Evolutionary conservation across 805 yeast genomes (phyloP).

Genomic region (Pichia californica): DNA sequence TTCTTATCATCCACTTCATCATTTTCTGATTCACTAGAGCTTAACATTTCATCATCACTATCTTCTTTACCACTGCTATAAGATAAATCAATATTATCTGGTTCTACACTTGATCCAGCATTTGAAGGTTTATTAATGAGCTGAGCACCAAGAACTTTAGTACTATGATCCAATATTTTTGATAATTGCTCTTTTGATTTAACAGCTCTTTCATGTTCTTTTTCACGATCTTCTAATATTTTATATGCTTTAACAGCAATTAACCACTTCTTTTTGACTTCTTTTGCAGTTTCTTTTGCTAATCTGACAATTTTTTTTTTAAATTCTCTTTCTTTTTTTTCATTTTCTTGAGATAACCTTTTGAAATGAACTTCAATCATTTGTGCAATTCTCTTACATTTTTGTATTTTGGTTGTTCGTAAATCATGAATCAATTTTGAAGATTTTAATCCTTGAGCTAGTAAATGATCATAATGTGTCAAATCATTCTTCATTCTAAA

Average conservation of each 20-base stretch:
- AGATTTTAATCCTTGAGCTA: slow-evolving; percentile 68
- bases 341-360: slow-evolving; percentile 82
- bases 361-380: slow-evolving; percentile 86
- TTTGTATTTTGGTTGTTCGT: slow-evolving; percentile 56
- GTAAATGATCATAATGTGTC: slow-evolving; percentile 66
- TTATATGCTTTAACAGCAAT: slow-evolving; percentile 78
- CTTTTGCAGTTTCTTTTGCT: slow-evolving; percentile 76
- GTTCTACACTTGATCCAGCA: slow-evolving; percentile 13
- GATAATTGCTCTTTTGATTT: slow-evolving; percentile 84
- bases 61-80: slow-evolving; percentile 18
- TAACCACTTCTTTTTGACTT: slow-evolving; percentile 86
- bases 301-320: slow-evolving; percentile 62
- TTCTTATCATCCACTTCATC: slow-evolving; percentile 20
- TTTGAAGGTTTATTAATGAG: slow-evolving; percentile 34
- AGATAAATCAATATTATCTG: slow-evolving; percentile 11
- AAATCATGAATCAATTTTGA: slow-evolving; percentile 65
- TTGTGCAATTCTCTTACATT: slow-evolving; percentile 64
- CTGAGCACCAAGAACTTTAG: slow-evolving; percentile 84
- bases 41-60: slow-evolving; percentile 13
- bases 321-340: slow-evolving; percentile 66
- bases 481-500: slow-evolving; percentile 30
- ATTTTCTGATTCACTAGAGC: slow-evolving; percentile 7
- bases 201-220: slow-evolving; percentile 69
- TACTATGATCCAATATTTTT: slow-evolving; percentile 85
- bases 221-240: slow-evolving; percentile 68